A percentile compares a stretch with the other conserved stretches of the same genome.
phyloP scores from a whole-genome alignment of 2,329 filamentous ascomycete genomes.

The Lasiodiplodia sp. region DNA sequence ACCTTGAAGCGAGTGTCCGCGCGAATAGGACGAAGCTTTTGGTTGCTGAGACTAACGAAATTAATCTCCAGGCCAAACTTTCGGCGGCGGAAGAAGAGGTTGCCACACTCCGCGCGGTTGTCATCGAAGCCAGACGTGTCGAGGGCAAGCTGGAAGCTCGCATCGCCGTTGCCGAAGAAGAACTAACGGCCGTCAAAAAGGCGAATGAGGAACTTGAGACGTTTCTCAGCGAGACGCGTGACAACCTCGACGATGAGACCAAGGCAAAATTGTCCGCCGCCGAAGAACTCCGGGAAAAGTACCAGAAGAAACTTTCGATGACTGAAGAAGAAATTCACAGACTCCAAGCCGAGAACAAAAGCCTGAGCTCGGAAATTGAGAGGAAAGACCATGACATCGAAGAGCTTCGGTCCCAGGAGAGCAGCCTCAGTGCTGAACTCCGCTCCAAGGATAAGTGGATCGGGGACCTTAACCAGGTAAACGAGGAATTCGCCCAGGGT shows the following conservation, averaged over 20 bases:
- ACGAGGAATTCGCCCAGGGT: constrained; percentile 37
- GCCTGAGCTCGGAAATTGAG: constrained; percentile 38
- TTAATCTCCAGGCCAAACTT: constrained; percentile 34
- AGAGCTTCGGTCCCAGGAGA: constrained; percentile 36
- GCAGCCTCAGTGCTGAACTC: constrained; percentile 36
- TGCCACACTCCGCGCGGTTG: constrained; percentile 37
- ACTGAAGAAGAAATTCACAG: constrained; percentile 36
- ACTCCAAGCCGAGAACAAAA: constrained; percentile 20
- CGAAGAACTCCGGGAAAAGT: constrained; percentile 40
- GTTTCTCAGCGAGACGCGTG: constrained; percentile 42
- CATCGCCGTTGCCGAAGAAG: constrained; percentile 42
- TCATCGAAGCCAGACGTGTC: constrained; percentile 38
- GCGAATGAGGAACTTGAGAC: constrained; percentile 43
- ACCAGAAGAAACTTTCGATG: constrained; percentile 41
- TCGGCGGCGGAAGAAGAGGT: constrained; percentile 42
- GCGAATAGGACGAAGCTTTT: constrained; percentile 37
- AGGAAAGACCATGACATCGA: constrained; percentile 41
- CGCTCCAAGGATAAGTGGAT: constrained; percentile 40
- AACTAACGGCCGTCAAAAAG: constrained; percentile 39
- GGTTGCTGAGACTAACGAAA: constrained; percentile 37
- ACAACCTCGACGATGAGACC: constrained; percentile 40
- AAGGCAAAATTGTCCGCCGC: constrained; percentile 42
- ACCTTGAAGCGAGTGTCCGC: constrained; percentile 36
- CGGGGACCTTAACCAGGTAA: constrained; percentile 38
- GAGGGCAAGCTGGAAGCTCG: constrained; percentile 40